Conservation (phyloP, 805 yeast genomes). For the Vanderwaltozyma yarrowii region DNA sequence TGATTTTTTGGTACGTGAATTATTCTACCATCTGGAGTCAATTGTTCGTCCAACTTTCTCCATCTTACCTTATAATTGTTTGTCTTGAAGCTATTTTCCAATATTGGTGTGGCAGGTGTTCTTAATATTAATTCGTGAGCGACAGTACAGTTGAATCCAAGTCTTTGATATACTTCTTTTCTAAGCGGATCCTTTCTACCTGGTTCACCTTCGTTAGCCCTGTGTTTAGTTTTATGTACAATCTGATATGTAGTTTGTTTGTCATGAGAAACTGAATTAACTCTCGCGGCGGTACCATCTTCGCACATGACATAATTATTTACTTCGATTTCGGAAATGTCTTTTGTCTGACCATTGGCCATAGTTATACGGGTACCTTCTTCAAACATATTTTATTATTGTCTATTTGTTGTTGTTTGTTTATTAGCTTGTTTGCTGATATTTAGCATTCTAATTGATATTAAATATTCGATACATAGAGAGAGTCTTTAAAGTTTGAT, state of each 20-base stretch:
- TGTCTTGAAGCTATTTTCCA: conserved; percentile 15
- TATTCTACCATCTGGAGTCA: conserved; percentile 15
- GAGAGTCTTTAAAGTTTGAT: too few species aligned
- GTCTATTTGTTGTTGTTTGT: background rate
- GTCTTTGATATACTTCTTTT: conserved; percentile 12
- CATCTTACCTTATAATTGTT: conserved; percentile 13
- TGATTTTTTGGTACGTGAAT: conserved; percentile 19
- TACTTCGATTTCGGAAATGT: conserved; percentile 28
- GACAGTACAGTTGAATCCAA: conserved; percentile 16
- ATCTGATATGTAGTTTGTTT: conserved; percentile 34
- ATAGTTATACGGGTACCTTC: conserved; percentile 34
- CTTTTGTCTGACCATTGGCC: conserved; percentile 33
- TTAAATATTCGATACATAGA: too few species aligned
- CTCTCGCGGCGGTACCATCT: conserved; percentile 34
- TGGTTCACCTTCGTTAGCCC: conserved; percentile 15
- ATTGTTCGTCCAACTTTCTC: conserved; percentile 11
- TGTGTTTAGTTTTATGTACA: conserved; percentile 22
- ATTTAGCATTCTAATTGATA: too few species aligned
- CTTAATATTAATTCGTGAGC: conserved; percentile 15
- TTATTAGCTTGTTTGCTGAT: background rate
- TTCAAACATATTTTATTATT: conserved; percentile 17
- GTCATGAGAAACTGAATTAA: conserved; percentile 35
- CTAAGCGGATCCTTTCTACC: conserved; percentile 11
- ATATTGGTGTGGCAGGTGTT: conserved; percentile 10
- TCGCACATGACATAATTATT: conserved; percentile 36